Evolutionary conservation across 2,329 filamentous ascomycete species (phyloP), one percentile per base, ranked within the genome.

Genomic region (Achaetomium macrosporum): DNA sequence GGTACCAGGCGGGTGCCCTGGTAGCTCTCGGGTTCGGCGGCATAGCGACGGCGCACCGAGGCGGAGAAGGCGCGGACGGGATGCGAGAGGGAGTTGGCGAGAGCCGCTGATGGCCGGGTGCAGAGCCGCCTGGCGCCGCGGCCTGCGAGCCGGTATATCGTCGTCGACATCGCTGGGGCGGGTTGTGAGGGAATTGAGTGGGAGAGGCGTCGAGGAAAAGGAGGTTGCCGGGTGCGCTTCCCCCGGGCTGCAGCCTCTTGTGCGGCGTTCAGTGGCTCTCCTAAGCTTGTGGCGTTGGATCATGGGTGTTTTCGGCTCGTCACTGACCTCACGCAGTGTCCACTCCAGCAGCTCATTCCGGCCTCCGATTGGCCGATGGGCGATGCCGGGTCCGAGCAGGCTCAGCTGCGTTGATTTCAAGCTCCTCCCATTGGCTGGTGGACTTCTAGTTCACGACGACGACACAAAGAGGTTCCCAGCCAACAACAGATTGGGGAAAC

Each of bases 141-240:
- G 77, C 83, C 79, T 71, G 84, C 85, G 68, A 90, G 78, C 72
- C 87, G 83, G 73, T 82, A 82, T 68, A 90, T 75, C 64, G 83
- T 78, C 71, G 85, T 79, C 87, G 90, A 90, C 73, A 71, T 75
- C 68, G 59, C 64, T 59, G 55, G 57, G 54, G 54, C 15, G 37
- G 39, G 62, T 30, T 39, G n/a, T 25, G n/a, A 37, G 17, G 16
- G 43, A 11, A 15, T 5, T 39, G 31, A 42, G 36, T 11, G 43
- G 41, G 58, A 40, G 60, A 61, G 59, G 58, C 59, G 61, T 63
- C 54, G 50, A 59, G 61, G 60, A 61, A 64, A 59, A 59, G 57
- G 51, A 47, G 50, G 20, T 35, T 45, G 40, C 51, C 48, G 47
- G 45, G 46, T 55, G 56, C 41, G 53, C 61, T 56, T 25, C 56